Evolutionary conservation across 2,329 filamentous ascomycete species (phyloP).

Genomic region (Diaporthe longicolla): DNA sequence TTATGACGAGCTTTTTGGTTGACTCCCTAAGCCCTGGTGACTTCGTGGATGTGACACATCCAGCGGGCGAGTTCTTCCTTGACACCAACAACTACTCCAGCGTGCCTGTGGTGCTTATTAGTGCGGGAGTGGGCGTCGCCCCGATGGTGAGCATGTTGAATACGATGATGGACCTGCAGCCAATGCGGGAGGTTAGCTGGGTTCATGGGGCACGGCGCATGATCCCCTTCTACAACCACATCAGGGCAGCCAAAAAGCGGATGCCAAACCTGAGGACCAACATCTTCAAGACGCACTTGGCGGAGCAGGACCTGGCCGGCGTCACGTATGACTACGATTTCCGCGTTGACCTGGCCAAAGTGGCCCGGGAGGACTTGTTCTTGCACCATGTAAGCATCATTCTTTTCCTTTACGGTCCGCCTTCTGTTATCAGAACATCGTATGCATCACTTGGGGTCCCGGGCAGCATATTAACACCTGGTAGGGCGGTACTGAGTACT

Average conservation of each 20-base stretch:
- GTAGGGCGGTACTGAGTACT: slow-evolving; percentile 63
- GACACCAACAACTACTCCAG: slow-evolving; percentile 57
- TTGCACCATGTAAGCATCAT: slow-evolving; percentile 52
- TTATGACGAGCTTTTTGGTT: slow-evolving; percentile 79
- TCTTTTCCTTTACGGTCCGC: not conserved
- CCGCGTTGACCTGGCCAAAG: slow-evolving; percentile 62
- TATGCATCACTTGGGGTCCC: not conserved
- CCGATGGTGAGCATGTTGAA: slow-evolving; percentile 74
- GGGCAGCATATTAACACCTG: not conserved
- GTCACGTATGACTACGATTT: slow-evolving; percentile 61
- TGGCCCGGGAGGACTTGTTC: slow-evolving; percentile 61
- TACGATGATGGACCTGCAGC: slow-evolving; percentile 61
- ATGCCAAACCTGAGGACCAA: slow-evolving; percentile 56
- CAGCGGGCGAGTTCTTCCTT: slow-evolving; percentile 73
- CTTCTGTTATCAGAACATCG: not conserved
- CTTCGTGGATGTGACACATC: slow-evolving; percentile 75
- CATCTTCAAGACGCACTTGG: slow-evolving; percentile 65
- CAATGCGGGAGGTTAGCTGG: slow-evolving; percentile 68
- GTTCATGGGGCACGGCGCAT: slow-evolving; percentile 69
- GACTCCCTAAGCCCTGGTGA: slow-evolving; percentile 73
- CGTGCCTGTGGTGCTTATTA: slow-evolving; percentile 71
- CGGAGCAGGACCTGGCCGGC: slow-evolving; percentile 59
- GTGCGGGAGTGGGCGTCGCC: slow-evolving; percentile 72
- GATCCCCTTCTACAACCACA: slow-evolving; percentile 67
- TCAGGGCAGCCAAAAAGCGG: slow-evolving; percentile 59